Evolutionary conservation across 2,329 filamentous ascomycete genomes (phyloP).

Genomic region (Cercospora canescens): DNA sequence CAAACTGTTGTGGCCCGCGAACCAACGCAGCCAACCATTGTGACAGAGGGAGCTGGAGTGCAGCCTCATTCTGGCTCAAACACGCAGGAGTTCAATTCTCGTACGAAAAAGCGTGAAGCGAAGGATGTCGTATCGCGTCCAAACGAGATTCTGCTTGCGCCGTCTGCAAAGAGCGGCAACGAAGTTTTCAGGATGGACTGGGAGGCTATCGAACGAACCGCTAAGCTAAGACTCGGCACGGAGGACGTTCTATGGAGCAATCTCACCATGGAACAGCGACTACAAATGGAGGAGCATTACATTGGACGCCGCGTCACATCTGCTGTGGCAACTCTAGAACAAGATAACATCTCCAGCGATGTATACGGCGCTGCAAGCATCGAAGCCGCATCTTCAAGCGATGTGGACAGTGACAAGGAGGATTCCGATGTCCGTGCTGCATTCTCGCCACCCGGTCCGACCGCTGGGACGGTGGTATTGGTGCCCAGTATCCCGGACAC

Average conservation of each 20-base stretch:
- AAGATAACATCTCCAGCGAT: background rate
- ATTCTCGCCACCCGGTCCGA: too few relatives aligned
- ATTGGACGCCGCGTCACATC: background rate
- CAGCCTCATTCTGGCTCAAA: background rate
- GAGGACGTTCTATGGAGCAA: background rate
- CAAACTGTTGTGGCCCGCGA: background rate
- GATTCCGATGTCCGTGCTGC: background rate
- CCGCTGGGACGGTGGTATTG: background rate
- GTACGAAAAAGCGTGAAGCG: background rate
- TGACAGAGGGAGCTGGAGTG: background rate
- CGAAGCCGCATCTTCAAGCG: background rate
- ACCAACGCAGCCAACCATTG: background rate
- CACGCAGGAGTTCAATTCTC: background rate
- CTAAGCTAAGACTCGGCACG: background rate
- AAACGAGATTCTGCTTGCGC: background rate
- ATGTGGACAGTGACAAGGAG: background rate
- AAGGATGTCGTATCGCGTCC: background rate
- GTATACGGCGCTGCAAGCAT: too few relatives aligned
- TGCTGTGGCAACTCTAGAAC: too few relatives aligned
- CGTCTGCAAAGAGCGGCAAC: background rate
- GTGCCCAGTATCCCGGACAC: background rate
- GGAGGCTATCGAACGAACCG: background rate
- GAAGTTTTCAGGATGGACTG: background rate
- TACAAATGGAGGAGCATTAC: background rate
- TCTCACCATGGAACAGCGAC: background rate